A percentile compares a stretch with the other conserved stretches of the same genome.
Conservation (phyloP, 805 yeast genomes). For the Lipomyces sp. region DNA sequence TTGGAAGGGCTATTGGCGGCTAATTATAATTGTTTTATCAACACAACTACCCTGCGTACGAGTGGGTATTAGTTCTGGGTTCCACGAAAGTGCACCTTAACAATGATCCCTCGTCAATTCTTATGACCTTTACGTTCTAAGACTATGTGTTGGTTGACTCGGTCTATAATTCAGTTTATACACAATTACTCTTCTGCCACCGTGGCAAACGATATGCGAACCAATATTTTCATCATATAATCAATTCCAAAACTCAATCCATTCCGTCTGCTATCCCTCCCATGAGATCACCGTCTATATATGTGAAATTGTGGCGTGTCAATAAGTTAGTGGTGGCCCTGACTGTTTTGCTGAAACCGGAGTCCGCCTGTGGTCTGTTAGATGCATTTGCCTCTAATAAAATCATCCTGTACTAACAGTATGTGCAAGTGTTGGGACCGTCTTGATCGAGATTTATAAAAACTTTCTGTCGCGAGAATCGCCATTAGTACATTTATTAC, state of each 20-base stretch:
- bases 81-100: too few species aligned
- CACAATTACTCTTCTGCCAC: neutral
- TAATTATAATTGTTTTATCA: too few species aligned
- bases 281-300: neutral
- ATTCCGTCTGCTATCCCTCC: neutral
- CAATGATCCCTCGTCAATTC: too few species aligned
- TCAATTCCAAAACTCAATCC: neutral
- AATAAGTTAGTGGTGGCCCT: neutral
- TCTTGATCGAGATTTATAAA: slow-evolving; percentile 81
- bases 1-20: too few species aligned
- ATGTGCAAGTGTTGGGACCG: slow-evolving; percentile 73
- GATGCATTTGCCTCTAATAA: neutral
- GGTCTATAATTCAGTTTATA: neutral
- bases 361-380: slow-evolving; percentile 28
- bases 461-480: slow-evolving; percentile 50
- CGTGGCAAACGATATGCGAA: neutral
- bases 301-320: neutral
- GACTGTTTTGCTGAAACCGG: slow-evolving; percentile 27
- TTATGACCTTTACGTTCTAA: too few species aligned
- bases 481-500: neutral
- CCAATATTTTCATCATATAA: neutral
- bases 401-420: slow-evolving; percentile 51
- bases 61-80: too few species aligned
- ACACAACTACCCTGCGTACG: too few species aligned
- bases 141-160: too few species aligned